Evolutionary conservation across 805 yeast species (phyloP).

Genomic region (Candida succiphila): DNA sequence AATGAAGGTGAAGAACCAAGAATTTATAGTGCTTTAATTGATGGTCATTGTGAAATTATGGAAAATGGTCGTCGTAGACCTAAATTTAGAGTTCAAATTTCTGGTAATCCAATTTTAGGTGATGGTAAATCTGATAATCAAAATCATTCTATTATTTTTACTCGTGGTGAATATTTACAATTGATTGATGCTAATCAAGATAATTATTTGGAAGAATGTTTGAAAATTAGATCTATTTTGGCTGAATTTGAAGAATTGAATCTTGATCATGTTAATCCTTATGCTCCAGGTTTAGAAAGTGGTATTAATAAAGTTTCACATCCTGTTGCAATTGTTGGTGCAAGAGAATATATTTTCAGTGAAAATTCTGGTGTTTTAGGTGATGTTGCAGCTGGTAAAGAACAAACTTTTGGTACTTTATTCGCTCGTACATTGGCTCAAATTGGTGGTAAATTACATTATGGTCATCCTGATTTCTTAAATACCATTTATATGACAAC

Average conservation of each 20-base stretch:
- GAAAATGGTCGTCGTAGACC: slow-evolving; percentile 71
- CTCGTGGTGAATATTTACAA: slow-evolving; percentile 80
- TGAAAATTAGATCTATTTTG: slow-evolving; percentile 70
- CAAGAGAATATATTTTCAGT: slow-evolving; percentile 80
- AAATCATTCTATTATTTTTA: slow-evolving; percentile 69
- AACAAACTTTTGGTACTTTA: slow-evolving; percentile 80
- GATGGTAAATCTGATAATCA: slow-evolving; percentile 88
- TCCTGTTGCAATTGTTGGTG: slow-evolving; percentile 82
- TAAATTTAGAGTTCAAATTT: slow-evolving; percentile 63
- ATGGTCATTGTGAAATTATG: slow-evolving; percentile 68
- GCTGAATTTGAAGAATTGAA: slow-evolving; percentile 77
- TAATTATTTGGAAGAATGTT: slow-evolving; percentile 77
- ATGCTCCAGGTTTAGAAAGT: slow-evolving; percentile 56
- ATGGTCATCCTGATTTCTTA: slow-evolving; percentile 84
- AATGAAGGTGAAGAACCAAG: slow-evolving; percentile 61
- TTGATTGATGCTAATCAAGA: slow-evolving; percentile 84
- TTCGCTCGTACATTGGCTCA: slow-evolving; percentile 78
- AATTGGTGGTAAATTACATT: slow-evolving; percentile 79
- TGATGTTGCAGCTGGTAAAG: slow-evolving; percentile 88
- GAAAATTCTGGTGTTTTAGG: slow-evolving; percentile 80
- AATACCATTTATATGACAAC: slow-evolving; percentile 71
- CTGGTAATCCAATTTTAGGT: slow-evolving; percentile 81
- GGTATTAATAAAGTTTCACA: slow-evolving; percentile 13
- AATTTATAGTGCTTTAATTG: slow-evolving; percentile 69
- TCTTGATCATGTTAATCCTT: slow-evolving; percentile 72